phyloP scores from a whole-genome alignment of 2,329 filamentous ascomycete genomes.

The Fusarium sororula region DNA sequence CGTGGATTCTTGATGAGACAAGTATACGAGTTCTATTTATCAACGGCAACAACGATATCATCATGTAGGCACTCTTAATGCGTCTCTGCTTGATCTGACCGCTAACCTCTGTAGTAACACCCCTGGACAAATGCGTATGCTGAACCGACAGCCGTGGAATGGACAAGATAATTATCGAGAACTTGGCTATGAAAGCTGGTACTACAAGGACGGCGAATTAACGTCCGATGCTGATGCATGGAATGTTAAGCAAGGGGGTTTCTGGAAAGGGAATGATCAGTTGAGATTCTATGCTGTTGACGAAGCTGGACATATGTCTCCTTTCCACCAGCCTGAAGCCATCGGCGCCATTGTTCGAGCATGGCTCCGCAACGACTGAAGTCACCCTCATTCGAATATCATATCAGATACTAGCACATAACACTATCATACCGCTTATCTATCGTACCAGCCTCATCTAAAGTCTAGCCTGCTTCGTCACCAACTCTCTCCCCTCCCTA shows the following conservation, averaged over 20 bases:
- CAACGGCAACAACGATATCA: slow-evolving; percentile 21
- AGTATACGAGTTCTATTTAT: slow-evolving; percentile 7
- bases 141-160: slow-evolving; percentile 11
- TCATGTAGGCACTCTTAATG: background rate
- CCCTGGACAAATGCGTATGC: slow-evolving; percentile 25
- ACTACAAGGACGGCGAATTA: slow-evolving; percentile 8
- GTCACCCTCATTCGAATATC: rapidly evolving
- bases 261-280: slow-evolving; percentile 21
- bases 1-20: slow-evolving; percentile 13
- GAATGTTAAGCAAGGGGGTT: background rate
- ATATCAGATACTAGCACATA: no score
- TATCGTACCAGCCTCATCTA: background rate
- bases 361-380: slow-evolving; percentile 10
- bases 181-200: background rate
- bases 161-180: background rate
- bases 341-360: slow-evolving; percentile 1
- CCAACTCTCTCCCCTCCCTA: background rate
- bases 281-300: slow-evolving; percentile 26
- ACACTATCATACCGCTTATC: background rate
- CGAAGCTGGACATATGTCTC: slow-evolving; percentile 17
- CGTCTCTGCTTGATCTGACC: rapidly evolving
- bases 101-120: background rate
- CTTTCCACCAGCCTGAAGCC: slow-evolving; percentile 19
- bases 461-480: background rate
- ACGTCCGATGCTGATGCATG: background rate